Evolutionary conservation across 257 asterid species (phyloP).

Genomic region (Striga asiatica): DNA sequence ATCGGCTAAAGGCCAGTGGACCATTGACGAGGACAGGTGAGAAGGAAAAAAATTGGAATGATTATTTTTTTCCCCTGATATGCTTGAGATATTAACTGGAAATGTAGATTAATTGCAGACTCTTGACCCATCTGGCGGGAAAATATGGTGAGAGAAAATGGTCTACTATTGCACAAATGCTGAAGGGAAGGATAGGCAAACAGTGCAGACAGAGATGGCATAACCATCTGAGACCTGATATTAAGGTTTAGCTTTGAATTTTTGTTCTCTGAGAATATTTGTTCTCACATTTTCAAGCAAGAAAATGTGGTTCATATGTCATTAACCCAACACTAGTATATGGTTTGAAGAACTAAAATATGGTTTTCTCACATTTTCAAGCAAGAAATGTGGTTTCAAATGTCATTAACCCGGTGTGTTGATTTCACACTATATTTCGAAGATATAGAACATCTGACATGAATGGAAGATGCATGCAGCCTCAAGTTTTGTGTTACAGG

Average conservation of each 20-base stretch:
- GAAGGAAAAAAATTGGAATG: not conserved
- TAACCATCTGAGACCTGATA: slow-evolving; percentile 88
- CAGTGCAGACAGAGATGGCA: slow-evolving; percentile 99
- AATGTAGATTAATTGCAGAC: too few relatives aligned
- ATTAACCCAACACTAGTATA: too few relatives aligned
- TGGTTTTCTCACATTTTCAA: too few relatives aligned
- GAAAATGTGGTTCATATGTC: too few relatives aligned
- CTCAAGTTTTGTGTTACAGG: too few relatives aligned
- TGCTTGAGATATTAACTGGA: too few relatives aligned
- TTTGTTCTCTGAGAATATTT: not conserved
- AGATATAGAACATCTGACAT: not conserved
- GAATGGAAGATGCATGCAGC: too few relatives aligned
- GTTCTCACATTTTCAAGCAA: too few relatives aligned
- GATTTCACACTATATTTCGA: not conserved
- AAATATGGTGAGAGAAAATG: slow-evolving; percentile 76
- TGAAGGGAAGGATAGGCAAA: slow-evolving; percentile 87
- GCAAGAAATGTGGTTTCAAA: too few relatives aligned
- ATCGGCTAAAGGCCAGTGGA: slow-evolving; percentile 90
- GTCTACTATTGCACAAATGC: slow-evolving; percentile 81
- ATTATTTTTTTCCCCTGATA: not conserved
- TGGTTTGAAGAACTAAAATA: too few relatives aligned
- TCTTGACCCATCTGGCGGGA: slow-evolving; percentile 65
- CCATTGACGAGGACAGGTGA: slow-evolving; percentile 62
- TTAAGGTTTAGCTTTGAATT: slow-evolving; percentile 35
- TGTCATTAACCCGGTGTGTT: too few relatives aligned